These are phyloP conservation scores for Fusarium sp. DNA, from an alignment of 2,329 filamentous ascomycete species.

Conservation along the genomic window DNA sequence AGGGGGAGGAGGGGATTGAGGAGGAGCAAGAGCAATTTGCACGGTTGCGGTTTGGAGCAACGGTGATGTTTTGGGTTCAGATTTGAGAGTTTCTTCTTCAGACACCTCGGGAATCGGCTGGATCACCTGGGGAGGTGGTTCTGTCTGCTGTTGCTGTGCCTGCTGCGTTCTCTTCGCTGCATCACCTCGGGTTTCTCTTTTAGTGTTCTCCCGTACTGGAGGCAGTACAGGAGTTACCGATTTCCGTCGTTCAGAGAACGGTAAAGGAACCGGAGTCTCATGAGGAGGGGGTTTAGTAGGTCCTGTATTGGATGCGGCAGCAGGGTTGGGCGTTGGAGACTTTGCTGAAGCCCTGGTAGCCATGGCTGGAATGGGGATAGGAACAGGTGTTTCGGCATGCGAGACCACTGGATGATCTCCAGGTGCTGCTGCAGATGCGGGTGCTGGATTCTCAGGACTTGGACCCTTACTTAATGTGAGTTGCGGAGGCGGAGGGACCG, in stretches of 20 bases:
- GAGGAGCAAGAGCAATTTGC: slow-evolving; percentile 12
- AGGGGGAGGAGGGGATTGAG: slow-evolving; percentile 21
- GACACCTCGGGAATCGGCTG: slow-evolving; percentile 14
- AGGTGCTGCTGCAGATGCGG: slow-evolving; percentile 37
- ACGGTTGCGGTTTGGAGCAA: slow-evolving; percentile 40
- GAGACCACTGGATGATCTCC: slow-evolving; percentile 33
- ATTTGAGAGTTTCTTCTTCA: slow-evolving; percentile 36
- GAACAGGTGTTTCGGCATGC: slow-evolving; percentile 58
- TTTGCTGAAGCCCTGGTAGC: slow-evolving; percentile 48
- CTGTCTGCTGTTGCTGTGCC: slow-evolving; percentile 40
- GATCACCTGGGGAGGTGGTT: slow-evolving; percentile 20
- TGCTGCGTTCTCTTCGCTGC: slow-evolving; percentile 57
- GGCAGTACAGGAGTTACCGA: slow-evolving; percentile 51
- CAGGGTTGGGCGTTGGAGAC: slow-evolving; percentile 49
- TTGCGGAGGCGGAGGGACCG: slow-evolving; percentile 61
- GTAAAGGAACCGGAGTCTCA: slow-evolving; percentile 55
- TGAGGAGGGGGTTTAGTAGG: slow-evolving; percentile 50
- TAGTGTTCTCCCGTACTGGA: slow-evolving; percentile 49
- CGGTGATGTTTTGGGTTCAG: slow-evolving; percentile 37
- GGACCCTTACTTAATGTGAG: slow-evolving; percentile 47
- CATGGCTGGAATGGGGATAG: slow-evolving; percentile 51
- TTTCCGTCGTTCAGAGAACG: slow-evolving; percentile 50
- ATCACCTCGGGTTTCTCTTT: slow-evolving; percentile 61
- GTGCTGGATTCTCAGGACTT: slow-evolving; percentile 37
- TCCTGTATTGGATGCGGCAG: slow-evolving; percentile 44